Evolutionary conservation across 305 asterid species (phyloP).

Genomic region (Petunia hybrid): DNA sequence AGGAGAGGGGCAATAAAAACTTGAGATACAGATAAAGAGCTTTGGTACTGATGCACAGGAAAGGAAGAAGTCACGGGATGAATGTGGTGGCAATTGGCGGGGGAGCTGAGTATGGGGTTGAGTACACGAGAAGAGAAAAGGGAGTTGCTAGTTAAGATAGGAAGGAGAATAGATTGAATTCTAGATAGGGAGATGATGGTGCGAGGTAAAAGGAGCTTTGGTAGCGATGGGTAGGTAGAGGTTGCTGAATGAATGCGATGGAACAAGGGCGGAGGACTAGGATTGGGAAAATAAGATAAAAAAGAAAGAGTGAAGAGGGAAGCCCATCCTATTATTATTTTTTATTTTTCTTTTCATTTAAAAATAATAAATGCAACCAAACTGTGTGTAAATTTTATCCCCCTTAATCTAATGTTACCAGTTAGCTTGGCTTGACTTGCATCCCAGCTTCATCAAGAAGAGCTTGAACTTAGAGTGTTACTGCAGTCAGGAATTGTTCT

Average conservation of each 20-base stretch:
- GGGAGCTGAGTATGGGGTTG: neutral
- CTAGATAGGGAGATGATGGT: conserved; percentile 16
- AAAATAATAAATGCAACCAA: neutral
- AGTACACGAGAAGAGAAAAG: neutral
- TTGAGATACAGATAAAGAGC: too few species aligned
- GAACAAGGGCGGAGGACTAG: neutral
- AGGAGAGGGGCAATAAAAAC: too few species aligned
- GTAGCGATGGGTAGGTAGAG: neutral
- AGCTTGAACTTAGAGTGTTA: neutral
- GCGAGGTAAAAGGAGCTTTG: neutral
- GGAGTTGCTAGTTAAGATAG: neutral
- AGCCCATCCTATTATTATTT: too few species aligned
- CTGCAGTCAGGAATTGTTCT: neutral
- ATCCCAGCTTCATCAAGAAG: neutral
- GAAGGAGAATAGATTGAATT: neutral
- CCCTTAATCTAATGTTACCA: neutral
- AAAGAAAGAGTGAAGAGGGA: neutral
- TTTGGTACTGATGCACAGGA: too few species aligned
- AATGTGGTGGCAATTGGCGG: neutral
- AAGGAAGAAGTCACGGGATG: neutral
- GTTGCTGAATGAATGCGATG: conserved; percentile 7
- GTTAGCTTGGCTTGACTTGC: conserved; percentile 7
- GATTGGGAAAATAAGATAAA: neutral
- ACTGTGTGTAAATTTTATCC: neutral
- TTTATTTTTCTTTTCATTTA: too few species aligned